Base-by-base conservation (phyloP, 177 flowering plant species). In the Vitis hybrid region DNA sequence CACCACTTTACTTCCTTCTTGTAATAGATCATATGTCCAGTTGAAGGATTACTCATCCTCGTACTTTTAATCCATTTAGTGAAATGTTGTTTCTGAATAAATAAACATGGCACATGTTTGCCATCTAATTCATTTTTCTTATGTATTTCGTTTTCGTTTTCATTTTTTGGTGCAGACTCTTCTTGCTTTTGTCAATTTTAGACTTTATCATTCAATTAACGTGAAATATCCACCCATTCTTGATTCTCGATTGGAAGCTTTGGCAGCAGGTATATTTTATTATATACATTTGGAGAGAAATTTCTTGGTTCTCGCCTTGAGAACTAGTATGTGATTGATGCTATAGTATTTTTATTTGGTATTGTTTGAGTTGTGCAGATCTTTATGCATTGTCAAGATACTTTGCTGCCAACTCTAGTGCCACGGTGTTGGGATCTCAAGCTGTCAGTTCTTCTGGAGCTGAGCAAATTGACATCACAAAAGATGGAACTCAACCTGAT, bases 161-260 rank as follows among this genome's bases (percentile, higher is more conserved):
- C 28, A 19, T 72, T 1, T 51, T 19, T 56, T 59, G 66, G 31
- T 82, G 83, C 92, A 95, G 99, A 83, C 92, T 74, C 96, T 92
- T 55, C 89, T 95, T 63, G 87, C 80, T 51, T 89, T 93, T 80
- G 86, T 89, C 49, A 90, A 93, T 75, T 86, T 83, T 67, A 87
- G 81, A 70, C 88, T 92, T 15, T 95, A 93, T 76, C 87, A 88
- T 68, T 83, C 93, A 13, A 85, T 89, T 65, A 81, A 90, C 83
- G 86, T 90, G 76, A 83, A 82, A 64, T 95, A 95, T 81, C 99
- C 99, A 38, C 99, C 99, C 12, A 84, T 88, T 71, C 95, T 95
- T 62, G 97, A 95, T 77, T 86, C 95, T 64, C 83, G 79, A 12
- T 69, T 92, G 84, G 98, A 95, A 83, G 92, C 95, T 66, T 75